Percentiles rank a stretch among this genome's conserved stretches.
Conservation (phyloP, 2,329 filamentous ascomycete genomes). For the Diaporthe sp. region DNA sequence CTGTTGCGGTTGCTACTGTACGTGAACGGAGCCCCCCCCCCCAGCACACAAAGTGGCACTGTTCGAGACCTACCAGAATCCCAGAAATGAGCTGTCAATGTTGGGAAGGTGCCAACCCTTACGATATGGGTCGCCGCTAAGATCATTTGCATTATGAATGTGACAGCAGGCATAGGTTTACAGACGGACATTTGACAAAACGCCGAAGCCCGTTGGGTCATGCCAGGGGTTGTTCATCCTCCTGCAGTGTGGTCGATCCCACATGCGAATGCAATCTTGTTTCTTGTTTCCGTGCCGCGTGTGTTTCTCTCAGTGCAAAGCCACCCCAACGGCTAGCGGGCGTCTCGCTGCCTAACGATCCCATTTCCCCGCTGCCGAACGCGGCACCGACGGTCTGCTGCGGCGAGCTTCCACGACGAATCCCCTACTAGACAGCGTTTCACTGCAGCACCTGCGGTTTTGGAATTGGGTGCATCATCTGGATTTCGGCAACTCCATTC, state of each 20-base stretch:
- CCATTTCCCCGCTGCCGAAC: neutral
- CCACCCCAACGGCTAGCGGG: neutral
- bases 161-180: neutral
- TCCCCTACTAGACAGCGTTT: neutral
- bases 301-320: neutral
- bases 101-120: too few relatives aligned
- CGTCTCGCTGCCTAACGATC: neutral
- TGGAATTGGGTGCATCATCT: neutral
- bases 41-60: neutral
- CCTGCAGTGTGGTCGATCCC: neutral
- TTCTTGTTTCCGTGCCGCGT: neutral
- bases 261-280: neutral
- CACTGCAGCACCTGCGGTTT: neutral
- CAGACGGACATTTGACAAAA: conserved; percentile 3
- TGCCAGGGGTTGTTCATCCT: neutral
- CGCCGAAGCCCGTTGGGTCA: conserved; percentile 15
- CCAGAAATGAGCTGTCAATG: neutral
- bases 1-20: neutral
- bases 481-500: conserved; percentile 14
- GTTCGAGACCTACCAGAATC: neutral
- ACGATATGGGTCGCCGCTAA: too few relatives aligned
- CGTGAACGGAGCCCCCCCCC: too few relatives aligned
- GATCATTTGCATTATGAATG: neutral
- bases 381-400: neutral
- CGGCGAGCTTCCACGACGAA: neutral